Conservation (phyloP, 371 early-diverging fungal genomes). For the Mortierella sp. region DNA sequence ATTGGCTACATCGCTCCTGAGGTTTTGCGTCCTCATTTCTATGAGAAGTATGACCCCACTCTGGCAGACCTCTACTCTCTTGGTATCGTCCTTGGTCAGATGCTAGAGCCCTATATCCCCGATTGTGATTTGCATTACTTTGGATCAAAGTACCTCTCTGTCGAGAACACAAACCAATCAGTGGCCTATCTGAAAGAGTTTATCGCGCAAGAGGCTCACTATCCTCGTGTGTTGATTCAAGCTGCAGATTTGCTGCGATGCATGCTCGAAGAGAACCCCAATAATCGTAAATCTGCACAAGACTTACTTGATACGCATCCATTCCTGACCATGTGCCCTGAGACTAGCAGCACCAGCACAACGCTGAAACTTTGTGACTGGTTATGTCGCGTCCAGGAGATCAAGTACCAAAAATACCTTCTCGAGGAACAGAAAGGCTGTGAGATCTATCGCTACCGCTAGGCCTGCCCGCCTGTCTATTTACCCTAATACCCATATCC, state of each 20-base stretch:
- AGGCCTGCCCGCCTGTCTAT: background rate
- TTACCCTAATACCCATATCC: background rate
- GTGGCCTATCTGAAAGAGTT: slow-evolving; percentile 60
- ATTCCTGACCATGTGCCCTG: slow-evolving; percentile 31
- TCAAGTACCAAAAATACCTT: slow-evolving; percentile 55
- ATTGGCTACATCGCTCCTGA: slow-evolving; percentile 89
- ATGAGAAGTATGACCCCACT: slow-evolving; percentile 46
- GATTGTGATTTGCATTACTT: slow-evolving; percentile 68
- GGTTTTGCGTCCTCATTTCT: slow-evolving; percentile 57
- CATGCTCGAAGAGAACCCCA: slow-evolving; percentile 50
- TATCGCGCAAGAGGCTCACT: slow-evolving; percentile 35
- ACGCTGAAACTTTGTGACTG: slow-evolving; percentile 53
- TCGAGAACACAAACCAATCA: slow-evolving; percentile 67
- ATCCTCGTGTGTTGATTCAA: slow-evolving; percentile 46
- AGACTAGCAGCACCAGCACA: slow-evolving; percentile 4
- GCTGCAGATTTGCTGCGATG: slow-evolving; percentile 46
- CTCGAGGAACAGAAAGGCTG: slow-evolving; percentile 43
- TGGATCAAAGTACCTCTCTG: slow-evolving; percentile 69
- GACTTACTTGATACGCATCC: slow-evolving; percentile 41
- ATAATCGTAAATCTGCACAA: slow-evolving; percentile 48
- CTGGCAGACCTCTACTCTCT: slow-evolving; percentile 75
- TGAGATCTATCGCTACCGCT: slow-evolving; percentile 55
- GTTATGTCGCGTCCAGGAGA: slow-evolving; percentile 56
- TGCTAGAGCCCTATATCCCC: slow-evolving; percentile 72
- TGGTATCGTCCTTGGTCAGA: slow-evolving; percentile 75